Conservation (phyloP, 208 protist genomes). For the Leishmania martiniquensis region DNA sequence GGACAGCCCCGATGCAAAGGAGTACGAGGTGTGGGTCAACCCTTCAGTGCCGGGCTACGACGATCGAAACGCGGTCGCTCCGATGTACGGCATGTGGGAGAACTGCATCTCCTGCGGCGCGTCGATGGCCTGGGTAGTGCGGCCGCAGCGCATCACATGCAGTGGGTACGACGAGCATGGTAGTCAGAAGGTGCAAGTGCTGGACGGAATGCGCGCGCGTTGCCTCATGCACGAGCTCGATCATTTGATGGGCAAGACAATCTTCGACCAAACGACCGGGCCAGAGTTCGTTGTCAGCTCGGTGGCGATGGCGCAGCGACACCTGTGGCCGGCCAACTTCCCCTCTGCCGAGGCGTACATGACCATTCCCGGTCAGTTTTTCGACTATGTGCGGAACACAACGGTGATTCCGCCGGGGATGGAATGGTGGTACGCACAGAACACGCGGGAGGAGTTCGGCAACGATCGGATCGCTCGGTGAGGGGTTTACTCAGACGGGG, state of each 20-base stretch:
- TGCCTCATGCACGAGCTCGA: slow-evolving; percentile 92
- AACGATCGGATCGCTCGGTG: slow-evolving; percentile 41
- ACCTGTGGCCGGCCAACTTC: slow-evolving; percentile 87
- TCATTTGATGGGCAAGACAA: slow-evolving; percentile 83
- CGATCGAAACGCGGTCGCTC: slow-evolving; percentile 66
- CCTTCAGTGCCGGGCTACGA: slow-evolving; percentile 79
- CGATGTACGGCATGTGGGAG: slow-evolving; percentile 94
- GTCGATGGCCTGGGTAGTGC: slow-evolving; percentile 76
- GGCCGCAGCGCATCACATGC: slow-evolving; percentile 83
- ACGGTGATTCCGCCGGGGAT: slow-evolving; percentile 74
- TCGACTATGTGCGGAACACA: slow-evolving; percentile 86
- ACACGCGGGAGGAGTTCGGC: slow-evolving; percentile 54
- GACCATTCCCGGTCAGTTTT: slow-evolving; percentile 76
- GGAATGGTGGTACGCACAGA: slow-evolving; percentile 81
- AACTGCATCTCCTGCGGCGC: slow-evolving; percentile 88
- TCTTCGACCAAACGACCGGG: slow-evolving; percentile 73
- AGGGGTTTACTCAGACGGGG: background rate
- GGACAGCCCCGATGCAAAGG: slow-evolving; percentile 54
- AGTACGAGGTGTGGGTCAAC: slow-evolving; percentile 91
- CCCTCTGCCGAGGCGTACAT: slow-evolving; percentile 87
- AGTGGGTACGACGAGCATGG: slow-evolving; percentile 71
- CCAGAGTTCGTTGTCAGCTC: slow-evolving; percentile 86
- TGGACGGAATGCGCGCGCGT: slow-evolving; percentile 84
- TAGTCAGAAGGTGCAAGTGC: slow-evolving; percentile 72
- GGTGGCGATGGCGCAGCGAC: slow-evolving; percentile 73